Conservation (phyloP, 208 protist species). For the Leishmania arabica region DNA sequence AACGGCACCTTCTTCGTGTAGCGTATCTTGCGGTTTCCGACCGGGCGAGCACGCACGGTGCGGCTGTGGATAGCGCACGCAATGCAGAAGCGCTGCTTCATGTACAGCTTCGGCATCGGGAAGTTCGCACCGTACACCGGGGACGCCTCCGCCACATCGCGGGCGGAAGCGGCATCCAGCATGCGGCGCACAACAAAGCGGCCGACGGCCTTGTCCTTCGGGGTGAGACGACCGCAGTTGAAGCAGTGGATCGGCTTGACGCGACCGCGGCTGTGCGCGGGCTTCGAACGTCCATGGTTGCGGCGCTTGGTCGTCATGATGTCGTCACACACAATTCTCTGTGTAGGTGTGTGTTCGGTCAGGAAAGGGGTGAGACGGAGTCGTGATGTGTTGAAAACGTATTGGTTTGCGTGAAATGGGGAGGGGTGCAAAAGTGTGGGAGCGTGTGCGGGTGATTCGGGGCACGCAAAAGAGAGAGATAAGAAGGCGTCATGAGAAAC, state of each 20-base stretch:
- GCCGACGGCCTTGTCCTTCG: constrained; percentile 98
- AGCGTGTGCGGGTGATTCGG: neutral
- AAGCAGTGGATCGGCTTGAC: constrained; percentile 93
- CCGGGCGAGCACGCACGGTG: constrained; percentile 93
- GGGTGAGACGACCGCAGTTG: constrained; percentile 91
- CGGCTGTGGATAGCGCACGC: constrained; percentile 99
- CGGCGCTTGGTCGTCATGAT: constrained; percentile 94
- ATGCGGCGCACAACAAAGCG: constrained; percentile 99
- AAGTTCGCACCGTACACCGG: constrained; percentile 92
- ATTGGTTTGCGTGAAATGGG: neutral
- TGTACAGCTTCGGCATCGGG: constrained; percentile 99
- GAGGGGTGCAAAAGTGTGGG: neutral
- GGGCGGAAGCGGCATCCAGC: constrained; percentile 96
- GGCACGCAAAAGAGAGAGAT: neutral
- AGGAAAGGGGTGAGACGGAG: neutral
- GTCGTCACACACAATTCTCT: constrained; percentile 15
- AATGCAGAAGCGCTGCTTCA: constrained; percentile 99
- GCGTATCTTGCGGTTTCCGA: constrained; percentile 82
- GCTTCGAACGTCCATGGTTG: constrained; percentile 94
- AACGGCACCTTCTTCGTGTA: constrained; percentile 85
- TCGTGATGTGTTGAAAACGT: neutral
- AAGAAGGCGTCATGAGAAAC: neutral
- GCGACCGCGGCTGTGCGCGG: constrained; percentile 89
- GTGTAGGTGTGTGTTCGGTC: neutral
- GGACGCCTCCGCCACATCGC: constrained; percentile 97